Percentiles rank a stretch among this genome's conserved stretches.
Evolutionary conservation across 257 asterid species (phyloP).

Genomic region (Fraxinus americana): DNA sequence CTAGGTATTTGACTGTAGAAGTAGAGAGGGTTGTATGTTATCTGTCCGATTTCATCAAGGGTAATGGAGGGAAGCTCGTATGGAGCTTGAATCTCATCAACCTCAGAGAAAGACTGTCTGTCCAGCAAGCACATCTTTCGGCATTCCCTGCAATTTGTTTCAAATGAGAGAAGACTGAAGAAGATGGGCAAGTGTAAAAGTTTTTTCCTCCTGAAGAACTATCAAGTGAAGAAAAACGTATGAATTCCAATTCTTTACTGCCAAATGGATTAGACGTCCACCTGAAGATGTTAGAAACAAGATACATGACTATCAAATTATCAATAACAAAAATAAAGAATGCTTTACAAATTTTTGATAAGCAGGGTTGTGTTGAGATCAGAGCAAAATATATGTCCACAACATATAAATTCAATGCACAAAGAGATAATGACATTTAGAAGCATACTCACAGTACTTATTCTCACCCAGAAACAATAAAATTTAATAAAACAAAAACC

Average conservation of each 20-base stretch:
- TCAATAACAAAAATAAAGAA: background rate
- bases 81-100: slow-evolving; percentile 40
- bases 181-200: background rate
- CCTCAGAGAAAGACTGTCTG: slow-evolving; percentile 39
- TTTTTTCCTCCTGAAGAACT: background rate
- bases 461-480: background rate
- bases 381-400: background rate
- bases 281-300: slow-evolving; percentile 31
- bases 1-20: slow-evolving; percentile 23
- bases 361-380: background rate
- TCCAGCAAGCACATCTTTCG: slow-evolving; percentile 72
- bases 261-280: slow-evolving; percentile 11
- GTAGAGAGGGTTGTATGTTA: slow-evolving; percentile 3
- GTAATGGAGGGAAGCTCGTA: slow-evolving; percentile 41
- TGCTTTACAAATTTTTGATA: background rate
- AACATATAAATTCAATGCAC: background rate
- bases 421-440: background rate
- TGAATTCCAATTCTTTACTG: slow-evolving; percentile 2
- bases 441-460: background rate
- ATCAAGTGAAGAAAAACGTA: background rate
- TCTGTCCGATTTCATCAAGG: slow-evolving; percentile 51
- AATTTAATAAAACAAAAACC: background rate
- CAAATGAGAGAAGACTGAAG: slow-evolving; percentile 34
- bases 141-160: slow-evolving; percentile 71
- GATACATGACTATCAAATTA: background rate